Evolutionary conservation across 495 filamentous ascomycete genomes (phyloP).

Genomic region (Aspergillus wentii): DNA sequence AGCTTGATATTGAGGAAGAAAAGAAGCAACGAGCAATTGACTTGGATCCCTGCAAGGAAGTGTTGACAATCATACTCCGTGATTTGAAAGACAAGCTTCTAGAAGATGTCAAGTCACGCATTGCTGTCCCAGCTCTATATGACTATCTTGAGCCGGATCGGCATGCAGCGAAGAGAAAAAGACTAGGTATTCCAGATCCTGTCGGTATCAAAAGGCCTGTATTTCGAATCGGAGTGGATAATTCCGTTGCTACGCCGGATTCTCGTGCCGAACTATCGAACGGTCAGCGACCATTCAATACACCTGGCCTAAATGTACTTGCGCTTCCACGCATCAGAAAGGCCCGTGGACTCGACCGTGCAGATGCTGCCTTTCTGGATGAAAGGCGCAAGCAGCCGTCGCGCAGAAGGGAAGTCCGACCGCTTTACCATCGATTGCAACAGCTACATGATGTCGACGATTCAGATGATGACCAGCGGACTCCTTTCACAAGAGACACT

Average conservation of each 20-base stretch:
- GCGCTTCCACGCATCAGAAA: conserved; percentile 71
- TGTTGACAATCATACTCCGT: conserved; percentile 67
- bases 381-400: conserved; percentile 60
- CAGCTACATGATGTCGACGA: conserved; percentile 54
- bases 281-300: conserved; percentile 25
- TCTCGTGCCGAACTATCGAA: conserved; percentile 42
- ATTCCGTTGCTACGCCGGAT: conserved; percentile 60
- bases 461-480: conserved; percentile 55
- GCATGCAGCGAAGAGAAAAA: conserved; percentile 68
- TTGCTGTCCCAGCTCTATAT: conserved; percentile 76
- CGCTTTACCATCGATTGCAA: conserved; percentile 53
- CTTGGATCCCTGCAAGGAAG: conserved; percentile 80
- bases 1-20: conserved; percentile 77
- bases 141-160: conserved; percentile 79
- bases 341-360: conserved; percentile 51
- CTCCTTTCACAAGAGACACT: conserved; percentile 62
- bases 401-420: conserved; percentile 48
- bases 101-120: conserved; percentile 76
- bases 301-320: conserved; percentile 52
- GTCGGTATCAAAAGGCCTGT: conserved; percentile 46
- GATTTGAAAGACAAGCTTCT: conserved; percentile 82
- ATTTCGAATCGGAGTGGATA: conserved; percentile 48
- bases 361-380: conserved; percentile 68
- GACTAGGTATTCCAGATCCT: conserved; percentile 70
- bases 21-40: conserved; percentile 76